A percentile compares a stretch with the other conserved stretches of the same genome.
phyloP scores from a whole-genome alignment of 2,329 filamentous ascomycete genomes.

The Colletotrichum spaethianum region DNA sequence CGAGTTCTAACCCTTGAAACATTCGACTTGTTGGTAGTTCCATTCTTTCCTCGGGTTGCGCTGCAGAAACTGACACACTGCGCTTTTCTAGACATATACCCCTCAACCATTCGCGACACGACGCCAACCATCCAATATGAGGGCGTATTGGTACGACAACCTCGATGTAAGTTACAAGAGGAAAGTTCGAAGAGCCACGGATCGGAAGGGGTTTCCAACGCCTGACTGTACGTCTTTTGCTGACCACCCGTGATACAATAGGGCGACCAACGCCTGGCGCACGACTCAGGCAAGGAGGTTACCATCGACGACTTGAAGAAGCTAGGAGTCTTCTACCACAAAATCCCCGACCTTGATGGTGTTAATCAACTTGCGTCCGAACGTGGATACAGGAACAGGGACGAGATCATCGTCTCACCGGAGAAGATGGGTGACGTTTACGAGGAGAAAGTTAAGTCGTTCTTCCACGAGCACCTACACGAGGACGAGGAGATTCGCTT shows the following conservation, averaged over 20 bases:
- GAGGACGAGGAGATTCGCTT: slow-evolving; percentile 99
- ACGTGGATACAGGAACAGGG: slow-evolving; percentile 92
- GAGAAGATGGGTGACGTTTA: slow-evolving; percentile 87
- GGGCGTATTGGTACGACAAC: slow-evolving; percentile 72
- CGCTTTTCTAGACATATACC: background rate
- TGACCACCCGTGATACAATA: slow-evolving; percentile 52
- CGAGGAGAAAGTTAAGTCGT: slow-evolving; percentile 92
- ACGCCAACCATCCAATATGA: slow-evolving; percentile 57
- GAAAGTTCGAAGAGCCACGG: background rate
- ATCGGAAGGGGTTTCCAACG: slow-evolving; percentile 14
- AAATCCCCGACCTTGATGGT: slow-evolving; percentile 72
- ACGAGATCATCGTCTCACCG: slow-evolving; percentile 92
- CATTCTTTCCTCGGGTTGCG: background rate
- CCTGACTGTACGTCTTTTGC: background rate
- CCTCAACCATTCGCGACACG: background rate
- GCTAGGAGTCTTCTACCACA: slow-evolving; percentile 86
- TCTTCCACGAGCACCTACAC: slow-evolving; percentile 96
- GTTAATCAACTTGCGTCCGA: slow-evolving; percentile 82
- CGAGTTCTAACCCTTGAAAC: background rate
- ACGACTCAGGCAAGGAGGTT: slow-evolving; percentile 85
- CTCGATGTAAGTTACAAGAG: slow-evolving; percentile 59
- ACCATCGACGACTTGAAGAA: slow-evolving; percentile 74
- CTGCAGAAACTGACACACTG: background rate
- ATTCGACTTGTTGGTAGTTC: background rate
- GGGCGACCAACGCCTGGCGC: slow-evolving; percentile 94